A percentile compares a stretch with the other conserved stretches of the same genome.
These are phyloP conservation scores for Pelomyxa schiedti DNA, from an alignment of 78 protist genomes.

Conservation along the genomic window DNA sequence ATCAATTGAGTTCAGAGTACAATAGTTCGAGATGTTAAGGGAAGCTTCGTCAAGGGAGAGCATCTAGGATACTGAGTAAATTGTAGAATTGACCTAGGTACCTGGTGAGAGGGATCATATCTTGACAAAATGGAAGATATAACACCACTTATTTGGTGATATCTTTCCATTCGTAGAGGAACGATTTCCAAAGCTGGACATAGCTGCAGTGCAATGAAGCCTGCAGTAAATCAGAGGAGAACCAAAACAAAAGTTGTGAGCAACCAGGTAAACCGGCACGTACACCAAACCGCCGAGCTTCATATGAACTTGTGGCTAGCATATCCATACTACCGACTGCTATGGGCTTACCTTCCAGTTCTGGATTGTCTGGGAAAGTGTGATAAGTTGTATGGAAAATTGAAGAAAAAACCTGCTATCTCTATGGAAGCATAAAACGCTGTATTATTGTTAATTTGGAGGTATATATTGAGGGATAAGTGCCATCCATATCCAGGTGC, in stretches of 20 bases:
- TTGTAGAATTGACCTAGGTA: no score
- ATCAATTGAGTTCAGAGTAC: neutral
- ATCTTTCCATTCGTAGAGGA: neutral
- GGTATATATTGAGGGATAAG: neutral
- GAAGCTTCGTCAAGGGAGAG: neutral
- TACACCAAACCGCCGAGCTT: conserved; percentile 25
- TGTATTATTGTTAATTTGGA: neutral
- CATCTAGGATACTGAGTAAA: neutral
- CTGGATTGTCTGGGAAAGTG: conserved; percentile 21
- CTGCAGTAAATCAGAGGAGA: no score
- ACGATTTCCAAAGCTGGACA: neutral
- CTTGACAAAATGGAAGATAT: no score
- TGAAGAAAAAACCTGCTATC: no score
- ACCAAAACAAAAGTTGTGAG: no score
- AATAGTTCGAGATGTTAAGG: neutral
- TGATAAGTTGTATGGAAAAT: no score
- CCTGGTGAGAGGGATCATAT: no score
- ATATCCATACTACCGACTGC: conserved; percentile 41
- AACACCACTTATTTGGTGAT: no score
- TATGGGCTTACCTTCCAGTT: conserved; percentile 18
- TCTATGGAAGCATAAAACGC: conserved; percentile 38
- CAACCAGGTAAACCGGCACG: conserved; percentile 45
- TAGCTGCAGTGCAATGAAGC: neutral
- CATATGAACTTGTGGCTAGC: conserved; percentile 34
- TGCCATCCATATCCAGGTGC: conserved; percentile 45